phyloP scores from a whole-genome alignment of 371 early-diverging fungal species.

The Chytridiales sp. region DNA sequence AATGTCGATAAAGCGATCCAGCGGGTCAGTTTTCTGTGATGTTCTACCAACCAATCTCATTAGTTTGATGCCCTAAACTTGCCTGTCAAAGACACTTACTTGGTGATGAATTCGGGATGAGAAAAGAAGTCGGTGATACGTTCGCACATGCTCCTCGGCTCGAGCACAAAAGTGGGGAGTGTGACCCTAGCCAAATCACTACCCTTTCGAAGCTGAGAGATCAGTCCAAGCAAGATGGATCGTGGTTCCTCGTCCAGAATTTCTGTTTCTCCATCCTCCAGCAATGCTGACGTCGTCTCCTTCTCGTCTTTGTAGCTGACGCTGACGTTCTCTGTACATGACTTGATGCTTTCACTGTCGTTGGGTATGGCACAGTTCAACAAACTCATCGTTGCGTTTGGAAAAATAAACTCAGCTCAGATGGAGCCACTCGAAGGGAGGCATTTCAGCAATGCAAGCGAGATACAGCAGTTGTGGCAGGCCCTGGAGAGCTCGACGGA shows the following conservation, averaged over 20 bases:
- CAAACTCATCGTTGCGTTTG: too few relatives aligned
- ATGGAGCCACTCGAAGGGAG: too few relatives aligned
- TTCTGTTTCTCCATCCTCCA: slow-evolving; percentile 65
- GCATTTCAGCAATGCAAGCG: too few relatives aligned
- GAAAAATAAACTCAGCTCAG: too few relatives aligned
- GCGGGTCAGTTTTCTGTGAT: slow-evolving; percentile 58
- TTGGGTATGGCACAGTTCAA: too few relatives aligned
- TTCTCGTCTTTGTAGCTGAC: too few relatives aligned
- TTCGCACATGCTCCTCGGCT: slow-evolving; percentile 93
- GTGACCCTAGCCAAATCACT: slow-evolving; percentile 86
- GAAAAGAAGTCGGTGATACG: slow-evolving; percentile 94
- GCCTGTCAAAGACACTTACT: slow-evolving; percentile 54
- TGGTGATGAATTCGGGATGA: slow-evolving; percentile 84
- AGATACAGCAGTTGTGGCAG: too few relatives aligned
- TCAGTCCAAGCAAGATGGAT: slow-evolving; percentile 80
- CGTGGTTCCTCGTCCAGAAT: slow-evolving; percentile 84
- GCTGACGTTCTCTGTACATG: too few relatives aligned
- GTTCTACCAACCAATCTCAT: slow-evolving; percentile 33
- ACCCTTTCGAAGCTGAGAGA: slow-evolving; percentile 84
- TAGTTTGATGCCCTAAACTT: slow-evolving; percentile 13
- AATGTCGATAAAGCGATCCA: slow-evolving; percentile 85
- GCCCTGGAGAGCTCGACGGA: too few relatives aligned
- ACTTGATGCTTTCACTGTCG: too few relatives aligned
- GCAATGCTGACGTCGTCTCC: too few relatives aligned
- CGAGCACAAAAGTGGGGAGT: slow-evolving; percentile 95